These are phyloP conservation scores for Brassica cretica DNA, from an alignment of 345 rosid species.

Conservation along the genomic window DNA sequence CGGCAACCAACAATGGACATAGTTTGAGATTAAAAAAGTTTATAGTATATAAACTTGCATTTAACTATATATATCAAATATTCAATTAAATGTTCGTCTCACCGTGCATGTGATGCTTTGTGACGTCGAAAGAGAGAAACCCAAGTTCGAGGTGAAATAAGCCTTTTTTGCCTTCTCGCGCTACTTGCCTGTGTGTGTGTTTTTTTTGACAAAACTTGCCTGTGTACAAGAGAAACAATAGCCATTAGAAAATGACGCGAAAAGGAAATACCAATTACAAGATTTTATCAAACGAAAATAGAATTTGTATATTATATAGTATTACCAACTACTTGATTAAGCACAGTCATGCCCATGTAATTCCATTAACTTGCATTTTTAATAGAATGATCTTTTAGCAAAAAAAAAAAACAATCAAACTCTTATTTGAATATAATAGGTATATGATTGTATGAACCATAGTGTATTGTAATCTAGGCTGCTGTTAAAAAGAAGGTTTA, in stretches of 20 bases:
- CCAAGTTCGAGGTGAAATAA: constrained; percentile 25
- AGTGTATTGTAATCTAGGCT: background rate
- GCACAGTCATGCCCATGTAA: background rate
- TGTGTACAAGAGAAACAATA: background rate
- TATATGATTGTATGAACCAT: background rate
- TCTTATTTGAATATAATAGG: background rate
- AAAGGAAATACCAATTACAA: background rate
- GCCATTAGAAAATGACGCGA: background rate
- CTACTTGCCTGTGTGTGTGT: constrained; percentile 7
- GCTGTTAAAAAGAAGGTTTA: background rate
- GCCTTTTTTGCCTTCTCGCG: constrained; percentile 39
- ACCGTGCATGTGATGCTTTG: constrained; percentile 32
- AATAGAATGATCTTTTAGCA: background rate
- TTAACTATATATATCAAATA: background rate
- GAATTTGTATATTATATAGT: background rate
- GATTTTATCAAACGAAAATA: background rate
- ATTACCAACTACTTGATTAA: background rate
- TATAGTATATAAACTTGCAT: background rate
- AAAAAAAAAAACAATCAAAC: background rate
- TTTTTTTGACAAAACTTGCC: too few species aligned
- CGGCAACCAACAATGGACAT: constrained; percentile 10
- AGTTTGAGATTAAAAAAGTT: constrained; percentile 10
- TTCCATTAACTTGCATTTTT: background rate
- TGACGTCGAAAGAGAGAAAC: constrained; percentile 24
- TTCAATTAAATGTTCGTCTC: constrained; percentile 16